A percentile compares a stretch with the other conserved stretches of the same genome.
These are phyloP conservation scores for Dothiorella sarmentorum DNA, from an alignment of 2,329 filamentous ascomycete genomes.

Conservation along the genomic window DNA sequence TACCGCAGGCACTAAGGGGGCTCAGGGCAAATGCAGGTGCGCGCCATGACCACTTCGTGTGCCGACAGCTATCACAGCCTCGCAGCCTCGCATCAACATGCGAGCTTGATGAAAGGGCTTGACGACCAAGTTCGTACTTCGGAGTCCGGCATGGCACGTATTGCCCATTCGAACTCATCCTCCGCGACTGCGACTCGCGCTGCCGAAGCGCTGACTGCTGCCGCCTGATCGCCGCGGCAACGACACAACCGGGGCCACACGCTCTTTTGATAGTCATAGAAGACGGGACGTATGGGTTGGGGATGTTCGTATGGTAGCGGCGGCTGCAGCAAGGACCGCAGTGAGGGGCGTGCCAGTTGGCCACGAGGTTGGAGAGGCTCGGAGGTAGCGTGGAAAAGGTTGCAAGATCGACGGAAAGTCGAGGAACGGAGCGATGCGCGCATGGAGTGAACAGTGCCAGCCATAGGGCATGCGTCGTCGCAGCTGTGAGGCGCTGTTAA, in stretches of 20 bases:
- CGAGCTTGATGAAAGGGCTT: neutral
- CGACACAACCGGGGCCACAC: neutral
- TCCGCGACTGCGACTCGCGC: neutral
- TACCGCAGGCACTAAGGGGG: neutral
- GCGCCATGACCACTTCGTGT: no score
- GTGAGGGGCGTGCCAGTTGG: neutral
- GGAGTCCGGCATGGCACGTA: neutral
- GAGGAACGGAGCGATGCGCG: neutral
- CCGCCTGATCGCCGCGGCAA: neutral
- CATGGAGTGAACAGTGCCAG: neutral
- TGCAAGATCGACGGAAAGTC: neutral
- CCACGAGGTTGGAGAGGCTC: neutral
- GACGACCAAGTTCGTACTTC: no score
- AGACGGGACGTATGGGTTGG: neutral
- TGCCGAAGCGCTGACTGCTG: neutral
- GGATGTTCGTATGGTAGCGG: neutral
- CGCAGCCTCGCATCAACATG: neutral
- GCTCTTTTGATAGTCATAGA: neutral
- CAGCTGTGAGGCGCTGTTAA: neutral
- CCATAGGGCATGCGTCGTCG: neutral
- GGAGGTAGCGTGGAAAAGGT: neutral
- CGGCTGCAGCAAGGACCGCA: neutral
- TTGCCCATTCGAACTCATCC: neutral
- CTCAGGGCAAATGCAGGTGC: neutral
- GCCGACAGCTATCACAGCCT: neutral